These are phyloP conservation scores for Claviceps maximensis DNA, from an alignment of 2,329 filamentous ascomycete species.

Conservation along the genomic window DNA sequence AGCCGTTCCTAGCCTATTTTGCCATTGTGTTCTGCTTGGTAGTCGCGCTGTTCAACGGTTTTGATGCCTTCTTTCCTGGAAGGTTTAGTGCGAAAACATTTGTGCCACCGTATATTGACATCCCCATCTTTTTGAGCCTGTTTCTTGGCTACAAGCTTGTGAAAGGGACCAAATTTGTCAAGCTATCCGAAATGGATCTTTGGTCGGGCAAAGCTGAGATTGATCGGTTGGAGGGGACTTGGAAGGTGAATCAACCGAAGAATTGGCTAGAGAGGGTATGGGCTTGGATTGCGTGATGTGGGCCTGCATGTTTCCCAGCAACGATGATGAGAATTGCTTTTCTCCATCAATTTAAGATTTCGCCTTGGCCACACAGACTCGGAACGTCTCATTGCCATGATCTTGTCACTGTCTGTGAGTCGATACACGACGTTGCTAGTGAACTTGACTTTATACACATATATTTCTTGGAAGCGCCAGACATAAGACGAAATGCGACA, in stretches of 20 bases:
- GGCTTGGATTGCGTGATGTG: conserved; percentile 25
- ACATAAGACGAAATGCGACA: background rate
- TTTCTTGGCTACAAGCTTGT: conserved; percentile 49
- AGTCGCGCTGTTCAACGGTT: conserved; percentile 62
- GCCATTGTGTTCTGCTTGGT: conserved; percentile 40
- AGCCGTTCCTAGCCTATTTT: conserved; percentile 57
- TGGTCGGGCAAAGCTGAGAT: conserved; percentile 28
- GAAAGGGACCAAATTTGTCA: conserved; percentile 41
- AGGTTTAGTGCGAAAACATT: conserved; percentile 36
- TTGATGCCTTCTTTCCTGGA: conserved; percentile 27
- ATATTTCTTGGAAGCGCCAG: background rate
- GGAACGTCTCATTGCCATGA: too few relatives aligned
- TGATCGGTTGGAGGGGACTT: conserved; percentile 23
- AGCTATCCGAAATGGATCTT: conserved; percentile 24
- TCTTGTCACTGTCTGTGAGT: too few relatives aligned
- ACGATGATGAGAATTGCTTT: too few relatives aligned
- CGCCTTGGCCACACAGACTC: background rate
- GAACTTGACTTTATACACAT: too few relatives aligned
- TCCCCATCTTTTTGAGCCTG: conserved; percentile 49
- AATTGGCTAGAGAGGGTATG: conserved; percentile 27
- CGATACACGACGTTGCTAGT: too few relatives aligned
- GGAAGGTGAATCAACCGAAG: conserved; percentile 21
- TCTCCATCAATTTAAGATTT: background rate
- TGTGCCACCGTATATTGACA: conserved; percentile 55
- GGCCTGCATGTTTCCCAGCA: background rate